Evolutionary conservation across 306 rosid genomes (phyloP).

Genomic region (Castanea mollissima): DNA sequence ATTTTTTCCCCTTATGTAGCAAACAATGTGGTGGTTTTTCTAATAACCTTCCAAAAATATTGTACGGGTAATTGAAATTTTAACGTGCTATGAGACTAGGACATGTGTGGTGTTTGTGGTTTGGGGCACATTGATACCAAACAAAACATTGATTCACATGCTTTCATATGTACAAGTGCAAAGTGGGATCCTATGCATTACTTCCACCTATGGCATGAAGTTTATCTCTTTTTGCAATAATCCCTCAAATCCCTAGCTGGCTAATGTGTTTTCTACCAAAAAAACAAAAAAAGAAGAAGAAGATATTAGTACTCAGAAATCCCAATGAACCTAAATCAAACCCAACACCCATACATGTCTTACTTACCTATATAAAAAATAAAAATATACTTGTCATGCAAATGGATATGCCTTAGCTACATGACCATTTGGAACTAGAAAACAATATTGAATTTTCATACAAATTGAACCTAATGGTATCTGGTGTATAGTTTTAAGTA

Average conservation of each 20-base stretch:
- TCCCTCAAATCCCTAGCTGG: neutral
- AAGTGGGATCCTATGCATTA: neutral
- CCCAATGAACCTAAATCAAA: too few species aligned
- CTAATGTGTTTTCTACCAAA: too few species aligned
- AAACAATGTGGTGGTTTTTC: neutral
- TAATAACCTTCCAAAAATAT: neutral
- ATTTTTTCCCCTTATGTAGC: neutral
- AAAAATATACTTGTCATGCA: neutral
- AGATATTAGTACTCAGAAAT: too few species aligned
- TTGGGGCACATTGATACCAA: conserved; percentile 24
- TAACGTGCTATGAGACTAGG: neutral
- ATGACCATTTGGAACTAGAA: too few species aligned
- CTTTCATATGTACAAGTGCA: neutral
- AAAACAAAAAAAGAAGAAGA: too few species aligned
- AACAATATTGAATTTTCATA: too few species aligned
- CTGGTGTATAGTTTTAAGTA: too few species aligned
- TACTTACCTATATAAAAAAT: neutral
- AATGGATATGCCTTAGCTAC: too few species aligned
- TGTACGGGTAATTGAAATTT: neutral
- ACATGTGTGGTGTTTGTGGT: neutral
- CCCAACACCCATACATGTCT: neutral
- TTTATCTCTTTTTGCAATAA: neutral
- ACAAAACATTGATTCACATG: conserved; percentile 4
- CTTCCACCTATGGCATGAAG: neutral
- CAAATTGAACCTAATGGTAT: too few species aligned